Base-by-base conservation (phyloP, 2,329 filamentous ascomycete species). In the Emericellopsis cladophorae region DNA sequence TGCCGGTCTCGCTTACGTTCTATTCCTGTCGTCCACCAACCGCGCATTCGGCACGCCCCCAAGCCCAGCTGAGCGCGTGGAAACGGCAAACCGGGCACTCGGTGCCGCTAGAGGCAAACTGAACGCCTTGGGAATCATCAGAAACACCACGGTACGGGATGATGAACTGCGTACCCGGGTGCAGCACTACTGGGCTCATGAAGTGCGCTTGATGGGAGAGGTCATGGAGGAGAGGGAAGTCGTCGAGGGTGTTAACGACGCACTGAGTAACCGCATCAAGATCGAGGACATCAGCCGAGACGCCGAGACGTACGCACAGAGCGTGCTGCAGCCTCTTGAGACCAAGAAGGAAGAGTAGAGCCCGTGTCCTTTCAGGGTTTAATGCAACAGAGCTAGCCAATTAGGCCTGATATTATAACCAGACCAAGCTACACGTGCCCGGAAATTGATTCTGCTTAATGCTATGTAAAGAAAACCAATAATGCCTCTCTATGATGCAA, bases 221-320 rank as follows among this genome's bases (percentile, higher is more conserved):
- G 77, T 84, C 21, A 82, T 93, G 72, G 83, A 88, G 65, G 83
- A 90, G 46, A 70, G 77, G 45, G 81, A 84, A 46, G 84, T 89
- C 7, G 63, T 85, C 31, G 78, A 81, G 51, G 76, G 81, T 40
- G 73, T 87, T 45, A 79, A 82, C 44, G 73, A 78, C 54, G 82
- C 79, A 10, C 58, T 89, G 48, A 64, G 66, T 51, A 74, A 71
- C 46, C 70, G 78, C 41, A 71, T 86, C 44, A 71, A 86, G 53
- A 72, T 87, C 18, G 59, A 62, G 32, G 63, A 59, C 23, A 72
- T 89, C 35, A 67, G 71, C 37, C 66, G 62, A 41, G 80, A 84
- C 48, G 83, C 83, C 1, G 79, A 82, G 44, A 57, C 57, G 9
- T 84, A 81, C 57, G 68, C 74, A 0, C 51, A 66, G 31, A 67